Conservation (phyloP, 2,329 filamentous ascomycete species). For the Diaporthe humulicola region DNA sequence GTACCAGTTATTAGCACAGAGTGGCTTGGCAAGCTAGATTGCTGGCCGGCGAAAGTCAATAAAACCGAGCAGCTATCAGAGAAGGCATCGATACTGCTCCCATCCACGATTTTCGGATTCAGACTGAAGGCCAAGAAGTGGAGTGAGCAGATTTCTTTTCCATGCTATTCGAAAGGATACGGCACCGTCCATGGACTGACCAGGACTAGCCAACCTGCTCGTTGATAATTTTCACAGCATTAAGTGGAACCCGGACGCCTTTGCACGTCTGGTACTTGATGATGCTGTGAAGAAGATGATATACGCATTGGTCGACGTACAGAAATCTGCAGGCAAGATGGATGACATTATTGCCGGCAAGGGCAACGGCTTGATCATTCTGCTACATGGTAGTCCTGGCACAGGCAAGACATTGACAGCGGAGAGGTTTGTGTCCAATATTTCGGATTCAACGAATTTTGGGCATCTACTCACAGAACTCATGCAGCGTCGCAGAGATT, state of each 20-base stretch:
- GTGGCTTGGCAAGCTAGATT: neutral
- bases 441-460: accelerated
- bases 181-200: neutral
- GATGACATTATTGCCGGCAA: conserved; percentile 53
- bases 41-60: neutral
- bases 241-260: conserved; percentile 42
- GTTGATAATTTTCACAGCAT: conserved; percentile 42
- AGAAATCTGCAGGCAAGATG: conserved; percentile 41
- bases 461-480: neutral
- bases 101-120: conserved; percentile 8
- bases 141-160: neutral
- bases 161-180: accelerated
- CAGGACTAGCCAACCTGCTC: conserved; percentile 37
- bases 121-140: neutral
- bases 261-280: conserved; percentile 43
- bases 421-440: conserved; percentile 37
- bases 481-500: conserved; percentile 49
- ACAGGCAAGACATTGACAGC: conserved; percentile 54
- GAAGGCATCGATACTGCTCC: neutral
- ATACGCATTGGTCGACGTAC: conserved; percentile 44
- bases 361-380: conserved; percentile 50
- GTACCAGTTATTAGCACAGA: too few relatives aligned
- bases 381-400: conserved; percentile 52
- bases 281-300: conserved; percentile 46
- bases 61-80: neutral